A percentile compares a stretch with the other conserved stretches of the same genome.
phyloP scores from a whole-genome alignment of 768 basidiomycete genomes.

The Xerocomellus chrysenteron region DNA sequence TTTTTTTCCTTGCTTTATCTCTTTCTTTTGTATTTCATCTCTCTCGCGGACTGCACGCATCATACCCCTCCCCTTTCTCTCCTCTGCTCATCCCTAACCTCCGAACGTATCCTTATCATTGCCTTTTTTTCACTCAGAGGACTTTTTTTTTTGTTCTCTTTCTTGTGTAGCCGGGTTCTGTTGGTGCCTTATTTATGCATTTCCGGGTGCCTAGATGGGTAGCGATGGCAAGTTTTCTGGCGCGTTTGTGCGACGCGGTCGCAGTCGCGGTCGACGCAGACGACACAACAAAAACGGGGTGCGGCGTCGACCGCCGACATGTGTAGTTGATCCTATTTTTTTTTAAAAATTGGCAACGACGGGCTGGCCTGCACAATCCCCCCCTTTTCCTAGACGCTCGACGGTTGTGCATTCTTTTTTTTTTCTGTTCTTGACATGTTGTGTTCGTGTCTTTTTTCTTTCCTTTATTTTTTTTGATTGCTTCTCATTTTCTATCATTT shows the following conservation, averaged over 20 bases:
- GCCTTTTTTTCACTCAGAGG: neutral
- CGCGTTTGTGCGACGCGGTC: conserved; percentile 2
- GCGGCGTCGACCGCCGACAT: conserved; percentile 7
- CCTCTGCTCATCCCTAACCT: neutral
- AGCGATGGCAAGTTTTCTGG: conserved; percentile 7
- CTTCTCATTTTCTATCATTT: neutral
- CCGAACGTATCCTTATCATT: conserved; percentile 4
- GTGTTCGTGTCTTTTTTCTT: neutral
- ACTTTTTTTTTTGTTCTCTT: neutral
- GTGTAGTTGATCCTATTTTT: conserved; percentile 6
- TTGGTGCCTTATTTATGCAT: conserved; percentile 27
- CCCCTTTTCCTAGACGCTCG: too few relatives aligned
- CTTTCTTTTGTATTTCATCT: neutral
- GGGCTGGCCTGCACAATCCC: conserved; percentile 26
- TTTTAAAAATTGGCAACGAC: conserved; percentile 7
- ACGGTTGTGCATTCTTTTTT: too few relatives aligned
- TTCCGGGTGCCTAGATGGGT: conserved; percentile 22
- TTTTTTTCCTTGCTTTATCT: neutral
- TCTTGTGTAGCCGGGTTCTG: conserved; percentile 21
- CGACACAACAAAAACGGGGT: neutral
- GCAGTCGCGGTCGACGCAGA: neutral
- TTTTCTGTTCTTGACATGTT: neutral
- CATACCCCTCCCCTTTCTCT: conserved; percentile 13
- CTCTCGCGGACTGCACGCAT: conserved; percentile 7
- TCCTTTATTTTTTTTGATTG: neutral